Conservation (phyloP, 371 early-diverging fungal genomes). For the Dichotomocladium elegans region DNA sequence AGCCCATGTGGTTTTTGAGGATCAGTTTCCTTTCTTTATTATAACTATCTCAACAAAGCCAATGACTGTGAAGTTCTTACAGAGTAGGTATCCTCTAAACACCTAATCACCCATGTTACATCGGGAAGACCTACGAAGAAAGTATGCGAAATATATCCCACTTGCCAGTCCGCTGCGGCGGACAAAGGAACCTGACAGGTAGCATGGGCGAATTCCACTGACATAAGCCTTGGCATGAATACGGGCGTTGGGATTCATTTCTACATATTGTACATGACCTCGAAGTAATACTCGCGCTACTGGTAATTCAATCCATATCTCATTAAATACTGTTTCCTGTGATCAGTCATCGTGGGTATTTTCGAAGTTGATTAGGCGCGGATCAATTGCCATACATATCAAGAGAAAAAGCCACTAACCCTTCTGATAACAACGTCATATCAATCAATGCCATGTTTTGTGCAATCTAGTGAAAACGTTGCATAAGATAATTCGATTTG, state of each 20-base stretch:
- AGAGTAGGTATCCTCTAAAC: conserved; percentile 95
- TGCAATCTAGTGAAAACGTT: no score
- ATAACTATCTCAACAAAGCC: conserved; percentile 94
- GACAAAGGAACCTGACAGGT: conserved; percentile 69
- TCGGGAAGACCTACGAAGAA: conserved; percentile 96
- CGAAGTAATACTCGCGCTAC: conserved; percentile 87
- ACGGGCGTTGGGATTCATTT: conserved; percentile 86
- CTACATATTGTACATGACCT: conserved; percentile 93
- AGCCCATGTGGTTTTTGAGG: conserved; percentile 94
- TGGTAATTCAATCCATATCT: conserved; percentile 84
- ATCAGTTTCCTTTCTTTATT: conserved; percentile 96
- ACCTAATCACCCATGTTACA: conserved; percentile 98
- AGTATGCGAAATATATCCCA: conserved; percentile 98
- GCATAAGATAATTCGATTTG: no score
- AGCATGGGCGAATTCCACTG: conserved; percentile 90
- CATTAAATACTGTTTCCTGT: background rate
- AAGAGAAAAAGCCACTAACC: no score
- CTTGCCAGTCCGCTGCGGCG: conserved; percentile 94
- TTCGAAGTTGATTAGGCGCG: conserved; percentile 3
- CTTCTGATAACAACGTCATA: no score
- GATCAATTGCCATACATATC: no score
- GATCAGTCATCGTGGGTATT: no score
- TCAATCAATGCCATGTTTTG: conserved; percentile 24
- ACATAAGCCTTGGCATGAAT: conserved; percentile 97
- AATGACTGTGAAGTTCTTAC: conserved; percentile 98